These are phyloP conservation scores for Pelagomonas calceolata DNA, from an alignment of 108 stramenopile species.

Conservation along the genomic window DNA sequence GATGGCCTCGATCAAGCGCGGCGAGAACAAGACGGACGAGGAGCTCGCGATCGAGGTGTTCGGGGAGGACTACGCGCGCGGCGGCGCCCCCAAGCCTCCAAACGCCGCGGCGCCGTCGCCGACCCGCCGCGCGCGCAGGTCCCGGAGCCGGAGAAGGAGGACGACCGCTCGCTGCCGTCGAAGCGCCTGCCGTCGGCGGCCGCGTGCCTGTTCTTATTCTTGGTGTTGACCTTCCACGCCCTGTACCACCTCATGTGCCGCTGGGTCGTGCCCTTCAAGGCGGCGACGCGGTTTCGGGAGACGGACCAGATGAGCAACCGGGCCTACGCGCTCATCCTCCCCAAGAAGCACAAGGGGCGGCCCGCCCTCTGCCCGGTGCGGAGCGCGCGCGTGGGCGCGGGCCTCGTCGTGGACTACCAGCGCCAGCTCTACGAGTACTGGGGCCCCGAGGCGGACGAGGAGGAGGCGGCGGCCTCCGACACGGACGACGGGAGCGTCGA, in stretches of 20 bases:
- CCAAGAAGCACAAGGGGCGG: conserved; percentile 19
- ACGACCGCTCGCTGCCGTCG: conserved; percentile 29
- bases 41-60: not conserved
- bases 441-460: conserved; percentile 21
- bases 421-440: conserved; percentile 10
- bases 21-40: not conserved
- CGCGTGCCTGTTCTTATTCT: conserved; percentile 56
- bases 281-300: conserved; percentile 67
- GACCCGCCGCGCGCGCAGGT: too few relatives aligned
- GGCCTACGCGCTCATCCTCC: conserved; percentile 28
- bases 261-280: conserved; percentile 82
- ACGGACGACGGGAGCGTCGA: too few relatives aligned
- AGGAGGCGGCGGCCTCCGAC: too few relatives aligned
- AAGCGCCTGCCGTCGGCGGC: conserved; percentile 61
- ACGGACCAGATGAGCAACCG: conserved; percentile 28
- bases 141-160: conserved; percentile 4
- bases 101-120: too few relatives aligned
- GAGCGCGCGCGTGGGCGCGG: conserved; percentile 52
- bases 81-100: too few relatives aligned
- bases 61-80: not conserved
- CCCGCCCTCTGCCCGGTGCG: conserved; percentile 29
- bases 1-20: not conserved
- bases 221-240: conserved; percentile 63
- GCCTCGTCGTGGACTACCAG: conserved; percentile 4
- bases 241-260: conserved; percentile 75